These are phyloP conservation scores for Colletotrichum sidae DNA, from an alignment of 2,329 filamentous ascomycete genomes.

Conservation along the genomic window DNA sequence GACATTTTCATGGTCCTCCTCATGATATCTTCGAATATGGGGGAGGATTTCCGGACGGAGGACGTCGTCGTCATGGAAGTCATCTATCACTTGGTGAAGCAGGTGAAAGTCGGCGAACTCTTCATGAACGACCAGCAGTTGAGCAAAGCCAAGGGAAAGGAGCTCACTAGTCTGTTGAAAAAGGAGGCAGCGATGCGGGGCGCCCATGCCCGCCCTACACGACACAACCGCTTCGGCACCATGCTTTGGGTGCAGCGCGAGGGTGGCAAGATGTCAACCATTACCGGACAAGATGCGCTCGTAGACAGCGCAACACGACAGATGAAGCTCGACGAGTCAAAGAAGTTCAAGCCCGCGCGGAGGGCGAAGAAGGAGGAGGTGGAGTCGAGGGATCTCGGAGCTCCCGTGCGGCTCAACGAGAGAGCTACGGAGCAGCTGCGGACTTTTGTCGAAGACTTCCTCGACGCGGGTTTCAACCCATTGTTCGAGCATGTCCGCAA, in stretches of 20 bases:
- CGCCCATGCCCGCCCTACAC: constrained; percentile 81
- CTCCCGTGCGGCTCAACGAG: constrained; percentile 75
- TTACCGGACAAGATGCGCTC: constrained; percentile 90
- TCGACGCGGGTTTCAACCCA: constrained; percentile 96
- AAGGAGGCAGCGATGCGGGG: constrained; percentile 88
- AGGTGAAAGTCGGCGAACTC: constrained; percentile 83
- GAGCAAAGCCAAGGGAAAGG: constrained; percentile 75
- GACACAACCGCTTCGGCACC: constrained; percentile 94
- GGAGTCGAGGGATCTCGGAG: constrained; percentile 81
- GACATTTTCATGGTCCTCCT: constrained; percentile 89
- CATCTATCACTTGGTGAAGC: constrained; percentile 92
- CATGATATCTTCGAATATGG: constrained; percentile 91
- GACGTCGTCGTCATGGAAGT: constrained; percentile 93
- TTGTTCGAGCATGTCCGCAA: constrained; percentile 87
- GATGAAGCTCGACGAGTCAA: constrained; percentile 89
- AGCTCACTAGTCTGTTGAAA: constrained; percentile 79
- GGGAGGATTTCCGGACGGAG: constrained; percentile 90
- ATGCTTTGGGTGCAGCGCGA: constrained; percentile 97
- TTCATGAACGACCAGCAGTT: constrained; percentile 86
- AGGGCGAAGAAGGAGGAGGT: constrained; percentile 70
- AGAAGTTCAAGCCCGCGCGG: constrained; percentile 88
- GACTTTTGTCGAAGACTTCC: constrained; percentile 89
- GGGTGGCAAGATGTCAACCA: constrained; percentile 83
- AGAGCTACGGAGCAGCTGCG: constrained; percentile 82
- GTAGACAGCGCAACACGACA: constrained; percentile 78